Percentiles rank a stretch among this genome's conserved stretches.
These are phyloP conservation scores for Xylariaceae sp. DNA, from an alignment of 2,329 filamentous ascomycete genomes.

Conservation along the genomic window DNA sequence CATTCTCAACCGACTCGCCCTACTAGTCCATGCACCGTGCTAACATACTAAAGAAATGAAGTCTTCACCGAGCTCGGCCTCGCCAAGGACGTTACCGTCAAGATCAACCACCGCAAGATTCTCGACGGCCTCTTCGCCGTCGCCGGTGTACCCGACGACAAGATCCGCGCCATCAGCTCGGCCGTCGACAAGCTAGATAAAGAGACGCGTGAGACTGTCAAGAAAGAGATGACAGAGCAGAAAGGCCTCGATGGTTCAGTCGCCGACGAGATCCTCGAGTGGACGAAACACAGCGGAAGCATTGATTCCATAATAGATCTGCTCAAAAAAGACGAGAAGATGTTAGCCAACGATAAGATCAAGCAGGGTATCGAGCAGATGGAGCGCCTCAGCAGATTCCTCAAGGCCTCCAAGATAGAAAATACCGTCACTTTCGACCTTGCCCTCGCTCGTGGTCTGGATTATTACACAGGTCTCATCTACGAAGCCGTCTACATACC, in stretches of 20 bases:
- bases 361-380: conserved; percentile 68
- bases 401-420: conserved; percentile 61
- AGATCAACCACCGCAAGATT: conserved; percentile 77
- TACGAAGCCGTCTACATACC: conserved; percentile 69
- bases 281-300: conserved; percentile 64
- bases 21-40: too few relatives aligned
- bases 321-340: conserved; percentile 54
- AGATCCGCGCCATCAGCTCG: conserved; percentile 69
- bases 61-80: conserved; percentile 67
- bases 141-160: conserved; percentile 70
- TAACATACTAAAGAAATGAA: conserved; percentile 42
- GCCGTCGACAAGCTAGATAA: conserved; percentile 81
- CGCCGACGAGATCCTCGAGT: conserved; percentile 70
- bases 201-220: conserved; percentile 68
- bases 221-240: conserved; percentile 72
- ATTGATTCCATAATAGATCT: conserved; percentile 57
- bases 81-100: conserved; percentile 67
- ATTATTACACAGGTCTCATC: conserved; percentile 69
- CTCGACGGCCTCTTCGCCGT: conserved; percentile 74
- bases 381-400: conserved; percentile 63
- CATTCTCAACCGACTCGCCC: too few relatives aligned
- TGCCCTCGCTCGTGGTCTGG: conserved; percentile 68
- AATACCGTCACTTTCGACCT: conserved; percentile 69
- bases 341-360: conserved; percentile 60
- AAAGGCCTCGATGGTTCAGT: conserved; percentile 64